Base-by-base conservation (phyloP, 805 yeast genomes). In the Saccharomycopsis fibuligera region DNA sequence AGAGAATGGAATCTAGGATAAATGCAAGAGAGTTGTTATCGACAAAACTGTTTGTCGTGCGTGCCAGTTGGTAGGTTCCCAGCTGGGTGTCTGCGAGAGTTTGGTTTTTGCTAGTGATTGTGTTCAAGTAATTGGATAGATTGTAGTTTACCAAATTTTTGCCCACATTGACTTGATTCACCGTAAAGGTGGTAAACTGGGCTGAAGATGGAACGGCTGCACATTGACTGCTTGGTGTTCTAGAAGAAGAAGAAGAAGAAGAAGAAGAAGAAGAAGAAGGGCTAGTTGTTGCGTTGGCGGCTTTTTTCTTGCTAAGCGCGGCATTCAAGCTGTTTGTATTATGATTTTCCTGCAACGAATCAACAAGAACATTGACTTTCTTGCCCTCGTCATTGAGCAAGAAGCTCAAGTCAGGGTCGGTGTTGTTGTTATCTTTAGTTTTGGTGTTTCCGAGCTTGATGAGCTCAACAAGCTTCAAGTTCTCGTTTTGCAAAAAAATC, bases 401-500 rank as follows among this genome's bases (percentile, higher is more conserved):
- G n/a, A n/a, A n/a, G n/a, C n/a, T n/a, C n/a, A n/a, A n/a, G n/a
- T n/a, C n/a, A n/a, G n/a, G n/a, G 6, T 33, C 37, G 9, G 6
- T 8, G 17, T 16, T 12, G 17, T 16, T 16, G 14, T 16, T 5
- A 33, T 33, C n/a, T 27, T 27, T 8, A 27, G 31, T 12, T 8
- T 12, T 27, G 12, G 31, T 8, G 31, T 8, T 8, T 6, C 19
- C 9, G 19, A 17, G 65, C 38, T 51, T 51, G 29, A 68, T 49
- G 45, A 68, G 71, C 3, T 65, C 50, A 41, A 67, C 60, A 38
- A 76, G 60, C 44, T 61, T 60, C 35, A 69, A 65, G 48, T 75
- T 68, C 51, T 76, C 82, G 40, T 76, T 75, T 59, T 84, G 89
- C 47, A 84, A 65, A 30, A 73, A 73, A 30, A 78, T 72, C 40